Evolutionary conservation across 2,329 filamentous ascomycete genomes (phyloP).

Genomic region (Ophiostoma angusticollis): DNA sequence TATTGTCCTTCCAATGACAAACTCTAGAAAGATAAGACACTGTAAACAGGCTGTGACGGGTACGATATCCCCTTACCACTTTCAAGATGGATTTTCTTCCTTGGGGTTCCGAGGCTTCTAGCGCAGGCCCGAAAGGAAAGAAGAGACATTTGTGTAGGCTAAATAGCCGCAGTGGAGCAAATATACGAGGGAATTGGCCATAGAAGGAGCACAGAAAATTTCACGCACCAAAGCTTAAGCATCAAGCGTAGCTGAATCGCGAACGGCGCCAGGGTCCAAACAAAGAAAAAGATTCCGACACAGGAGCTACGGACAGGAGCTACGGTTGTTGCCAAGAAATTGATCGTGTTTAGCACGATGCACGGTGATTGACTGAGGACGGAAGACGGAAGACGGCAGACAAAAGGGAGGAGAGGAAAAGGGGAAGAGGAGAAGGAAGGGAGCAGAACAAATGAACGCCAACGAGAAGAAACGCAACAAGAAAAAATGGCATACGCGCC

Average conservation of each 20-base stretch:
- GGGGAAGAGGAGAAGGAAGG: neutral
- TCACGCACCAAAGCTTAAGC: neutral
- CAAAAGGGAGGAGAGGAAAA: neutral
- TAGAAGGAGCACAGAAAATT: neutral
- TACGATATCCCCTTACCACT: too few relatives aligned
- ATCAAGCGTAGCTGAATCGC: too few relatives aligned
- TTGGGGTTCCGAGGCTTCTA: neutral
- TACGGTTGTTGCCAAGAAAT: too few relatives aligned
- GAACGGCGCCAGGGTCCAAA: neutral
- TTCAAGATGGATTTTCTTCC: too few relatives aligned
- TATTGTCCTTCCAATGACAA: too few relatives aligned
- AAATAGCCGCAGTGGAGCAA: conserved; percentile 4
- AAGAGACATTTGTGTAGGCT: neutral
- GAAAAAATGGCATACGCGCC: neutral
- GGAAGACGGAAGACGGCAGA: neutral
- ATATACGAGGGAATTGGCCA: conserved; percentile 1
- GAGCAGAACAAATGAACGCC: neutral
- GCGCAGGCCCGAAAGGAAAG: neutral
- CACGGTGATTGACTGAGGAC: too few relatives aligned
- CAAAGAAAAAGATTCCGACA: neutral
- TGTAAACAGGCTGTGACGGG: neutral
- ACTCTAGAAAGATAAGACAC: neutral
- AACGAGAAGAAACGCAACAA: too few relatives aligned
- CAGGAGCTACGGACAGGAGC: neutral
- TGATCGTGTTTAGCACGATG: neutral